A percentile compares a stretch with the other conserved stretches of the same genome.
Conservation (phyloP, 495 filamentous ascomycete genomes). For the Talaromyces nanjingensis region DNA sequence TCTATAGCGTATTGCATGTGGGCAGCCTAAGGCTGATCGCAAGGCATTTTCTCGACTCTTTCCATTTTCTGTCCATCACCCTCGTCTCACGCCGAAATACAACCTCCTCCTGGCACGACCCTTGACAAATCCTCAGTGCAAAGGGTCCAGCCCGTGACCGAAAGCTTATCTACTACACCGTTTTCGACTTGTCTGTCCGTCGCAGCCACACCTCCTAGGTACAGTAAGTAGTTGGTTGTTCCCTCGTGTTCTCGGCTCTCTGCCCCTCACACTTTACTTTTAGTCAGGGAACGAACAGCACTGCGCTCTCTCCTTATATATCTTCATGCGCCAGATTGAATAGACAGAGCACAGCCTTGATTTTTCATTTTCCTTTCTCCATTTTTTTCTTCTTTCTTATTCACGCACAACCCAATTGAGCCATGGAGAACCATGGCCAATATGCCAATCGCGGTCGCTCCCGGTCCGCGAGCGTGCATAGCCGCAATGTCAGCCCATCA, state of each 20-base stretch:
- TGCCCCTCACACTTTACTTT: background rate
- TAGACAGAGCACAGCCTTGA: conserved; percentile 3
- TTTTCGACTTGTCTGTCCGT: background rate
- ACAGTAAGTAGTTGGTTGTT: background rate
- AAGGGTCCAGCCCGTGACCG: background rate
- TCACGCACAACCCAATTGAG: background rate
- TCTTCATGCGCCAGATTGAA: background rate
- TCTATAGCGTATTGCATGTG: background rate
- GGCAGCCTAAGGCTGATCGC: conserved; percentile 6
- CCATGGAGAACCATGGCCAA: conserved; percentile 7
- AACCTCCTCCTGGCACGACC: background rate
- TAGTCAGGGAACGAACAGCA: background rate
- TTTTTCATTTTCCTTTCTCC: background rate
- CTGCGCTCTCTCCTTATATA: background rate
- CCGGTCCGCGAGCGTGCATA: conserved; percentile 21
- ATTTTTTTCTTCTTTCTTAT: background rate
- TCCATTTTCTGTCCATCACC: background rate
- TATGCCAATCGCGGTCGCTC: conserved; percentile 19
- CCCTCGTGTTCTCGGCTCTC: background rate
- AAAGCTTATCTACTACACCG: background rate
- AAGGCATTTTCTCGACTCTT: conserved; percentile 1
- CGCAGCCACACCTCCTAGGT: background rate
- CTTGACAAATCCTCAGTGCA: background rate
- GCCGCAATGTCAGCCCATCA: conserved; percentile 38
- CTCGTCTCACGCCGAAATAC: background rate